Evolutionary conservation across 306 rosid genomes (phyloP), one percentile per base, ranked within the genome.

Genomic region (Castanospermum australe): DNA sequence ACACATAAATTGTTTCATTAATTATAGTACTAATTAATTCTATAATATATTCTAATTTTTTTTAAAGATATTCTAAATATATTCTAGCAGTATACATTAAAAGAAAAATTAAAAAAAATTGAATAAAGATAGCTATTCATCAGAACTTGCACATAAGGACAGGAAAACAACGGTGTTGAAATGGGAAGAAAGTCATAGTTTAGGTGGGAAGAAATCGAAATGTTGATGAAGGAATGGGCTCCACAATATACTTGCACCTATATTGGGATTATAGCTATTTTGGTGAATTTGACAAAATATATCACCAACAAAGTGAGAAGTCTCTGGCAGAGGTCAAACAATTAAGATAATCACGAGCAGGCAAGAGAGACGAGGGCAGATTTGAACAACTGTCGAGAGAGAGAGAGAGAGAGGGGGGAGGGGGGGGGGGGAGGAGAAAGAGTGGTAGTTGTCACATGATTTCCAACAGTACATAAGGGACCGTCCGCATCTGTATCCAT

Each of bases 381-480:
- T 73, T 72, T 65, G 75, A 75, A 85, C 86, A 85, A 78, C 88
- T 83, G 90, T 80, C 76, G 57, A 62, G 32, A 42, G 67, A 47
- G 81, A 36, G 36, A 32, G 36, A 32, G 36, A 32, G 24, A 71
- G 55, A 33, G 39, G 4, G 56, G 15, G 17, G 72, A 55, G 57
- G 30, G 9, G 38, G 81, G 22, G 71, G 55, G 22, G n/a, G 36
- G 50, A 64, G 69, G 14, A 56, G 10, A 35, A 60, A 67, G 41
- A 57, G 72, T 81, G 76, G 86, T 82, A 79, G 62, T 30, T 62
- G 65, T 87, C 92, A 88, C 95, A 90, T 87, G 95, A 90, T 90
- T 61, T 85, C 63, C 84, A 87, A 83, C 88, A 83, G 88, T 83
- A 76, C 84, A 86, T 76, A 79, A 79, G 85, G 87, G 84, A 74